phyloP scores from a whole-genome alignment of 495 filamentous ascomycete genomes.

The Daldinia loculata region DNA sequence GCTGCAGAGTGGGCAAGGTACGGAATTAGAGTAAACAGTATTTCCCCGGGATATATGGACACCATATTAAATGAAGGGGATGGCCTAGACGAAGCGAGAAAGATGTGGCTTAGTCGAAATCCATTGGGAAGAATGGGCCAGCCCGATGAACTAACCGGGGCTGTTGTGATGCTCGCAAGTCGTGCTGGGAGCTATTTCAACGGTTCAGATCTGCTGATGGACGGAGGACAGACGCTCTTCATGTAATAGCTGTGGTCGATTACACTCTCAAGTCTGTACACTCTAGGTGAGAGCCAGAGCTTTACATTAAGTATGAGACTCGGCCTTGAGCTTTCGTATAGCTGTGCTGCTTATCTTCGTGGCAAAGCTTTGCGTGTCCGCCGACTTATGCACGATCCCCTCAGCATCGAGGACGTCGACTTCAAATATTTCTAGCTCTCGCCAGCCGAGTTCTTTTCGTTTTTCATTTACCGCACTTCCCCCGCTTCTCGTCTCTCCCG shows the following conservation, averaged over 20 bases:
- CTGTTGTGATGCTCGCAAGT: conserved; percentile 69
- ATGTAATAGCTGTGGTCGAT: conserved; percentile 31
- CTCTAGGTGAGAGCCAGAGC: background rate
- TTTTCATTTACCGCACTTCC: conserved; percentile 85
- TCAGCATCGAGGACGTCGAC: conserved; percentile 87
- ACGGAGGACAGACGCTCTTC: conserved; percentile 52
- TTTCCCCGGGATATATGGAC: conserved; percentile 82
- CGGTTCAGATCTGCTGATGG: conserved; percentile 58
- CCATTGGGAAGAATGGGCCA: conserved; percentile 75
- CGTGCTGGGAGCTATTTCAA: conserved; percentile 74
- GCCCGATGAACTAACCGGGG: conserved; percentile 71
- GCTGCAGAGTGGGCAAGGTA: conserved; percentile 71
- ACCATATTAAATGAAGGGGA: conserved; percentile 78
- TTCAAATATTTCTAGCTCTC: conserved; percentile 79
- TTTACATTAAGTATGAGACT: conserved; percentile 36
- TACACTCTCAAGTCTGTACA: conserved; percentile 1
- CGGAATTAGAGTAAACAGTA: conserved; percentile 73
- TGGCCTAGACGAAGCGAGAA: conserved; percentile 61
- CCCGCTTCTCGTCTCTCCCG: conserved; percentile 85
- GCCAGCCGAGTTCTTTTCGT: conserved; percentile 80
- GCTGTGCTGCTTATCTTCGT: conserved; percentile 90
- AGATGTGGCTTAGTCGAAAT: conserved; percentile 67
- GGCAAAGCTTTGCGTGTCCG: conserved; percentile 67
- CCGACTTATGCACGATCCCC: conserved; percentile 60
- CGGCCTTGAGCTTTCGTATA: conserved; percentile 60